These are phyloP conservation scores for Lepidium didymum DNA, from an alignment of 345 rosid species.

Conservation along the genomic window DNA sequence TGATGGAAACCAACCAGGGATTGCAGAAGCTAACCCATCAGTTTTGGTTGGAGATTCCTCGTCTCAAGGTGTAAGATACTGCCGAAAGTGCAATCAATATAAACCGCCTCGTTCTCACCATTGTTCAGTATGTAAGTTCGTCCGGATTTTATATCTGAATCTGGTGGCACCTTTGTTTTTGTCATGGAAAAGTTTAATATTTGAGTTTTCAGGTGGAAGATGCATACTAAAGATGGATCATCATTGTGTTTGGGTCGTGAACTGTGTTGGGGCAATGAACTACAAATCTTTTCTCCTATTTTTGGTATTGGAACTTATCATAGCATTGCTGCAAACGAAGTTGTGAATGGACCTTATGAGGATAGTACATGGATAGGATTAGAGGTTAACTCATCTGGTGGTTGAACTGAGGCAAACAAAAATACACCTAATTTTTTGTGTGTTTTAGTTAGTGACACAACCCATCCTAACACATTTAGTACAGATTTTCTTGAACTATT, in stretches of 20 bases:
- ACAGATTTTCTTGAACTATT: not conserved
- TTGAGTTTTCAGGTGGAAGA: constrained; percentile 57
- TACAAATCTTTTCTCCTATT: constrained; percentile 82
- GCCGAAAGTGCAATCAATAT: constrained; percentile 61
- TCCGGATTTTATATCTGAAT: not conserved
- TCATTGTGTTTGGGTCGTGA: constrained; percentile 92
- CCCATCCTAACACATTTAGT: not conserved
- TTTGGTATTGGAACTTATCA: constrained; percentile 38
- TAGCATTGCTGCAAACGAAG: not conserved
- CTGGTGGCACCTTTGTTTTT: not conserved
- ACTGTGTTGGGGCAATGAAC: constrained; percentile 78
- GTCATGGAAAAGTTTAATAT: constrained; percentile 14
- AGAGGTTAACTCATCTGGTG: not conserved
- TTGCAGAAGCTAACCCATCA: constrained; percentile 7
- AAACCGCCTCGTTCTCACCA: constrained; percentile 80
- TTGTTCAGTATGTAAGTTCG: constrained; percentile 73
- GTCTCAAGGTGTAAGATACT: constrained; percentile 39
- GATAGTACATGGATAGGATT: not conserved
- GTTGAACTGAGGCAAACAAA: not conserved
- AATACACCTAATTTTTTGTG: not conserved
- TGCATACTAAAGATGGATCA: constrained; percentile 87
- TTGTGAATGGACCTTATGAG: not conserved
- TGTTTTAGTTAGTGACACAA: not conserved
- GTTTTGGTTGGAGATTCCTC: constrained; percentile 25
- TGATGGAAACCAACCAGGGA: not conserved